Percentiles rank a stretch among this genome's conserved stretches.
These are phyloP conservation scores for Hygrophorus pudorinus DNA, from an alignment of 768 basidiomycete genomes.

Conservation along the genomic window DNA sequence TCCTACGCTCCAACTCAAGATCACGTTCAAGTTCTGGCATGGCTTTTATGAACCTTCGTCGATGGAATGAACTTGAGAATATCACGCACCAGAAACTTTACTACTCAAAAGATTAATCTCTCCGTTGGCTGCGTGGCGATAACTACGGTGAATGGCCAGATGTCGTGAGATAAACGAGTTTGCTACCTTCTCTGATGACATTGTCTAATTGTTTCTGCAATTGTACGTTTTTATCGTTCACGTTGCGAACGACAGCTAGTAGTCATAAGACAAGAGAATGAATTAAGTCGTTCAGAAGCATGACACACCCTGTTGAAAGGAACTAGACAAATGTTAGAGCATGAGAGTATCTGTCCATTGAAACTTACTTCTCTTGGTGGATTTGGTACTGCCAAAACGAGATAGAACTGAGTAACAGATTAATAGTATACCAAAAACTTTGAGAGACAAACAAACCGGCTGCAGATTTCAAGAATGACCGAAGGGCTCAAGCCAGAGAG, in stretches of 20 bases:
- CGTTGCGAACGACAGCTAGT: slow-evolving; percentile 59
- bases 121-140: slow-evolving; percentile 47
- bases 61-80: neutral
- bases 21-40: slow-evolving; percentile 66
- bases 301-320: slow-evolving; percentile 51
- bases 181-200: slow-evolving; percentile 73
- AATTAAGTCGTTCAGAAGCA: no score
- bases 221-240: slow-evolving; percentile 76
- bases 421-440: neutral
- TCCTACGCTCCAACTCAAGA: slow-evolving; percentile 69
- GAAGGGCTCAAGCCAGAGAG: slow-evolving; percentile 72
- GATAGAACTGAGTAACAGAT: slow-evolving; percentile 43
- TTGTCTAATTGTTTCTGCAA: slow-evolving; percentile 80
- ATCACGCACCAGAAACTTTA: slow-evolving; percentile 50
- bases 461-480: slow-evolving; percentile 72
- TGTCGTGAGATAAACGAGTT: neutral
- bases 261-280: no score
- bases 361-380: slow-evolving; percentile 67
- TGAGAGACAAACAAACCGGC: slow-evolving; percentile 36
- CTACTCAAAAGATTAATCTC: slow-evolving; percentile 62
- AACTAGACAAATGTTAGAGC: slow-evolving; percentile 28
- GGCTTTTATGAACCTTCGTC: slow-evolving; percentile 1
- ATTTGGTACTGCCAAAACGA: slow-evolving; percentile 91
- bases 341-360: slow-evolving; percentile 4
- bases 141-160: neutral